Percentiles rank a stretch among this genome's conserved stretches.
Conservation (phyloP, 2,329 filamentous ascomycete species). For the Botryotinia narcissicola region DNA sequence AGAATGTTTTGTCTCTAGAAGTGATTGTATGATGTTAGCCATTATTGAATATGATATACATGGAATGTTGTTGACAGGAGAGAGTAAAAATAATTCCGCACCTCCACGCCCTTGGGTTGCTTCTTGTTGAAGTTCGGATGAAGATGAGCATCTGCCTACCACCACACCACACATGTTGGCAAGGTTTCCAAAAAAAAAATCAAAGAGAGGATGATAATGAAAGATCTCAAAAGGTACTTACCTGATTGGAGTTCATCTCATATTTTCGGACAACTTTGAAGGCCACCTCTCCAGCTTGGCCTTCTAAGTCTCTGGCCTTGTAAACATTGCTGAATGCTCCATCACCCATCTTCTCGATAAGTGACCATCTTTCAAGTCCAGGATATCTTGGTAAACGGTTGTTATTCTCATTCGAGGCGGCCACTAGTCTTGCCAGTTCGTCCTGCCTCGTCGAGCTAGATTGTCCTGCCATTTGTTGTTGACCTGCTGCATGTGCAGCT, state of each 20-base stretch:
- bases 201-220: conserved; percentile 36
- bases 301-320: conserved; percentile 72
- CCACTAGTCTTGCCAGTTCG: conserved; percentile 80
- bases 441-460: conserved; percentile 55
- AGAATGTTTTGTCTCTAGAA: conserved; percentile 88
- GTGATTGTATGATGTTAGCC: conserved; percentile 22
- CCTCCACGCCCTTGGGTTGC: conserved; percentile 94
- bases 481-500: conserved; percentile 62
- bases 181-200: conserved; percentile 39
- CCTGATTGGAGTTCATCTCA: conserved; percentile 98
- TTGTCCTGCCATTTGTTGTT: conserved; percentile 47
- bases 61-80: conserved; percentile 19
- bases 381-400: conserved; percentile 84
- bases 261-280: conserved; percentile 99
- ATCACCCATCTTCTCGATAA: conserved; percentile 97
- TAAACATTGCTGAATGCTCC: conserved; percentile 99
- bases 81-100: conserved; percentile 55
- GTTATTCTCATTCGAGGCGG: conserved; percentile 84
- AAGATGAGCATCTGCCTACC: conserved; percentile 85
- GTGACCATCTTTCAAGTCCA: conserved; percentile 78
- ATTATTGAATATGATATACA: background rate
- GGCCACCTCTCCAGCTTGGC: conserved; percentile 75
- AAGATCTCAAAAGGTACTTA: conserved; percentile 54
- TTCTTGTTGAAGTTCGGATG: conserved; percentile 97
- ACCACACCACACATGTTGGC: conserved; percentile 52